These are phyloP conservation scores for Cercophora scortea DNA, from an alignment of 495 filamentous ascomycete species.

Conservation along the genomic window DNA sequence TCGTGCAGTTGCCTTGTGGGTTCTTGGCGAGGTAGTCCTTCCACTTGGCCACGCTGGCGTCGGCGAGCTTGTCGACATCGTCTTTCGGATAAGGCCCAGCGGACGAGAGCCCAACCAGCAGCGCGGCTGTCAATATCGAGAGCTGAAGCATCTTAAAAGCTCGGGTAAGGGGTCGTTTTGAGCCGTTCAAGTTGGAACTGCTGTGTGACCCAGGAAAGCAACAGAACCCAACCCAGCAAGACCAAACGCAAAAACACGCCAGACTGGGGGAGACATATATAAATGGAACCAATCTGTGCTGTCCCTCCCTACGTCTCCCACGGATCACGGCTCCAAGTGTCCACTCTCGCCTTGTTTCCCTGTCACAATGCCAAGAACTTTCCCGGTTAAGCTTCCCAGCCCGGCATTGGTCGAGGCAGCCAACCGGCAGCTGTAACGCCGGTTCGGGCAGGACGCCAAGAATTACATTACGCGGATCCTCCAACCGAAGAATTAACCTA, in stretches of 20 bases:
- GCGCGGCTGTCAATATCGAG: not conserved
- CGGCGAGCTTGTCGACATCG: constrained; percentile 11
- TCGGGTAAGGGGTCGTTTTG: too few species aligned
- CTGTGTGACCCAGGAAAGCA: too few species aligned
- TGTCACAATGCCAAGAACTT: not conserved
- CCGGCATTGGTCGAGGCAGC: not conserved
- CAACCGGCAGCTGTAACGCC: not conserved
- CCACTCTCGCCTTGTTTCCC: not conserved
- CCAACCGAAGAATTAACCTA: not conserved
- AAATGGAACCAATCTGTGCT: not conserved
- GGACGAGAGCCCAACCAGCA: not conserved
- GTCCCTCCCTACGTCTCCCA: not conserved
- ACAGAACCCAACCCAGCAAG: too few species aligned
- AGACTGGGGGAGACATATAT: not conserved
- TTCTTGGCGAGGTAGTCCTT: constrained; percentile 19
- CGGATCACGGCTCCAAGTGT: not conserved
- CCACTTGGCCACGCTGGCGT: constrained; percentile 8
- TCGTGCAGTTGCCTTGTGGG: constrained; percentile 14
- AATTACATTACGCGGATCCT: not conserved
- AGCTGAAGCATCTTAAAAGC: not conserved
- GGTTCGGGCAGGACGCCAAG: not conserved
- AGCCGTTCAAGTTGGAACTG: too few species aligned
- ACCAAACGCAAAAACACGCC: too few species aligned
- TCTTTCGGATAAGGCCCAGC: constrained; percentile 8
- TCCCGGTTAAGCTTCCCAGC: not conserved